phyloP scores from a whole-genome alignment of 495 filamentous ascomycete genomes.

The Talaromyces wortmannii region DNA sequence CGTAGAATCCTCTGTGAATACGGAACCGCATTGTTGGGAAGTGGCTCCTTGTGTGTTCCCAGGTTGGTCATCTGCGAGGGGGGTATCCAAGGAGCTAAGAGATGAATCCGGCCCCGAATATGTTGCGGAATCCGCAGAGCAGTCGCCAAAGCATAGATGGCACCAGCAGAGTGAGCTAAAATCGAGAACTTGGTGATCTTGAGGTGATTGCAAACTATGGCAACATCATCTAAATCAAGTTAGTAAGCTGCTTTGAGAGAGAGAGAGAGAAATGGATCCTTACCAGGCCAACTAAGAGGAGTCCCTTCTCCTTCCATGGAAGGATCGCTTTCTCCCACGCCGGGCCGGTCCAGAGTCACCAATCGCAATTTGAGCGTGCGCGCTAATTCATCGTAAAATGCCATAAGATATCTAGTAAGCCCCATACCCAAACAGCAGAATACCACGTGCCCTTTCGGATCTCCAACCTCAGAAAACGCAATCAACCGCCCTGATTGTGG shows the following conservation, averaged over 20 bases:
- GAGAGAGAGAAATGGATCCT: slow-evolving; percentile 12
- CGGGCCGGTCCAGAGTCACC: slow-evolving; percentile 90
- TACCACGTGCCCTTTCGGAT: slow-evolving; percentile 84
- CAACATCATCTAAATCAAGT: slow-evolving; percentile 69
- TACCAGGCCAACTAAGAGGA: slow-evolving; percentile 91
- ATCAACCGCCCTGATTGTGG: slow-evolving; percentile 82
- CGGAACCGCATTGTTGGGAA: slow-evolving; percentile 77
- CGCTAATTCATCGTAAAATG: slow-evolving; percentile 96
- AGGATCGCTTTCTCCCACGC: slow-evolving; percentile 85
- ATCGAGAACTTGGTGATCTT: slow-evolving; percentile 97
- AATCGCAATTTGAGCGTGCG: slow-evolving; percentile 80
- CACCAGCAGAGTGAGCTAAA: slow-evolving; percentile 93
- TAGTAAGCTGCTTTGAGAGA: slow-evolving; percentile 5
- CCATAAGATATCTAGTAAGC: slow-evolving; percentile 88
- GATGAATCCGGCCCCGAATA: slow-evolving; percentile 89
- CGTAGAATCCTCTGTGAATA: slow-evolving; percentile 88
- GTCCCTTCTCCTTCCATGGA: slow-evolving; percentile 73
- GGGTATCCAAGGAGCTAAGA: slow-evolving; percentile 96
- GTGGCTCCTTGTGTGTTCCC: slow-evolving; percentile 63
- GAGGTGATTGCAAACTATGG: slow-evolving; percentile 85
- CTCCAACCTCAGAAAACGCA: slow-evolving; percentile 94
- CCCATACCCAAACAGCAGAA: slow-evolving; percentile 99
- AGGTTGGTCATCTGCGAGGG: slow-evolving; percentile 91
- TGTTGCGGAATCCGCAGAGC: slow-evolving; percentile 94
- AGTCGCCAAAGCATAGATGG: slow-evolving; percentile 95